These are phyloP conservation scores for Hypoxylon fuscum DNA, from an alignment of 495 filamentous ascomycete species.

Conservation along the genomic window DNA sequence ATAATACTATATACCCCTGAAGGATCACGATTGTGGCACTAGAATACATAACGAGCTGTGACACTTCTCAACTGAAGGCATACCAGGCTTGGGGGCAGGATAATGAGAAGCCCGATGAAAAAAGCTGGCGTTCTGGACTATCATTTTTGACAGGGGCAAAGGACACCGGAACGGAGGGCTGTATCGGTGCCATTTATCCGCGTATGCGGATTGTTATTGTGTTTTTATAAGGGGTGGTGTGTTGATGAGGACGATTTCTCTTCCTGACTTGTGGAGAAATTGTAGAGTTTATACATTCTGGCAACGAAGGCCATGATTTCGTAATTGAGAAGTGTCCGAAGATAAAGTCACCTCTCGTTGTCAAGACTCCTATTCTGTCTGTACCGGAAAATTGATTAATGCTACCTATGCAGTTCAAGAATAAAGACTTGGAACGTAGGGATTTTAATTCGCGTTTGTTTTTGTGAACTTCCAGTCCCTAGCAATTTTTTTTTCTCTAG, in stretches of 20 bases:
- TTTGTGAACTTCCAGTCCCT: too few species aligned
- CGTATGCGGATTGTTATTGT: conserved; percentile 10
- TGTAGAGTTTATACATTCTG: conserved; percentile 22
- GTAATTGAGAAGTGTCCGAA: conserved; percentile 9
- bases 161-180: conserved; percentile 13
- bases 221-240: conserved; percentile 15
- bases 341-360: conserved; percentile 6
- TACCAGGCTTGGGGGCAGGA: conserved; percentile 36
- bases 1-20: conserved; percentile 19
- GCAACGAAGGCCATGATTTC: conserved; percentile 22
- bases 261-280: conserved; percentile 1
- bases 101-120: conserved; percentile 35
- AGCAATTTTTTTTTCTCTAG: too few species aligned
- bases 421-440: too few species aligned
- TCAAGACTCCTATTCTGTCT: neutral
- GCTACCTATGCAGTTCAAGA: too few species aligned
- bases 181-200: conserved; percentile 31
- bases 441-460: too few species aligned
- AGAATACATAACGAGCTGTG: conserved; percentile 2
- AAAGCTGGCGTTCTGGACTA: conserved; percentile 39
- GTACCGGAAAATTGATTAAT: neutral
- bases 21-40: conserved; percentile 9
- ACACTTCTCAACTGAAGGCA: conserved; percentile 7
- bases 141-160: conserved; percentile 28
- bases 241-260: conserved; percentile 15